Conservation (phyloP, 1,284 basidiomycete species). For the Rhodotorula glutinis region DNA sequence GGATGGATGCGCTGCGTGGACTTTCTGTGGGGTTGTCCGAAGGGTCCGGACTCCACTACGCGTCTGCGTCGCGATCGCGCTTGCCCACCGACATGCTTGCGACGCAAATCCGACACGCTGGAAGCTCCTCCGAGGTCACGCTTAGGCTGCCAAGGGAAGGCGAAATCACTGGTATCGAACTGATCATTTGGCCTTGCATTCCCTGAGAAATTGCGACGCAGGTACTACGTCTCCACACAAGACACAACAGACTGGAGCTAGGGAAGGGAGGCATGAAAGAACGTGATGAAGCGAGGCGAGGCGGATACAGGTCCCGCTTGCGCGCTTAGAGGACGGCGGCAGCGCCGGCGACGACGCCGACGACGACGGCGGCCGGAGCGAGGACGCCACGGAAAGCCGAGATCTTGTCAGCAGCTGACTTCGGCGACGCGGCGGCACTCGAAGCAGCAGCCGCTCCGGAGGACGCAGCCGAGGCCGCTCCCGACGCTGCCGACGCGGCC, state of each 20-base stretch:
- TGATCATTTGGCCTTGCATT: too few relatives aligned
- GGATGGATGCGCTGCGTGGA: too few relatives aligned
- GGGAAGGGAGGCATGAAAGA: neutral
- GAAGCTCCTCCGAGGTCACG: too few relatives aligned
- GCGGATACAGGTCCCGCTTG: too few relatives aligned
- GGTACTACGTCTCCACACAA: neutral
- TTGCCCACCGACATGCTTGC: too few relatives aligned
- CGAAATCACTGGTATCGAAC: too few relatives aligned
- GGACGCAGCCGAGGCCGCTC: neutral
- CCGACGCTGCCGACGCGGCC: neutral
- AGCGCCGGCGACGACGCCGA: slow-evolving; percentile 3
- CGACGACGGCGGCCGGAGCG: neutral
- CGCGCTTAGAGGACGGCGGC: slow-evolving; percentile 11
- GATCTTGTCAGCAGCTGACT: neutral
- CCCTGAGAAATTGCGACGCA: too few relatives aligned
- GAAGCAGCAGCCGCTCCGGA: neutral
- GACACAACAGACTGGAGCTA: neutral
- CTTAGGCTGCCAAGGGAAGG: too few relatives aligned
- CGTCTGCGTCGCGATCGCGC: neutral
- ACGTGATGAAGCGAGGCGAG: neutral
- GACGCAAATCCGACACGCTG: too few relatives aligned
- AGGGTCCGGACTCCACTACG: too few relatives aligned
- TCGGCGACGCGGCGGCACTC: neutral
- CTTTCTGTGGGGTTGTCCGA: too few relatives aligned
- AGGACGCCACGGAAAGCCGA: neutral